Evolutionary conservation across 768 basidiomycete species (phyloP).

Genomic region (Rhodotorula toruloides): DNA sequence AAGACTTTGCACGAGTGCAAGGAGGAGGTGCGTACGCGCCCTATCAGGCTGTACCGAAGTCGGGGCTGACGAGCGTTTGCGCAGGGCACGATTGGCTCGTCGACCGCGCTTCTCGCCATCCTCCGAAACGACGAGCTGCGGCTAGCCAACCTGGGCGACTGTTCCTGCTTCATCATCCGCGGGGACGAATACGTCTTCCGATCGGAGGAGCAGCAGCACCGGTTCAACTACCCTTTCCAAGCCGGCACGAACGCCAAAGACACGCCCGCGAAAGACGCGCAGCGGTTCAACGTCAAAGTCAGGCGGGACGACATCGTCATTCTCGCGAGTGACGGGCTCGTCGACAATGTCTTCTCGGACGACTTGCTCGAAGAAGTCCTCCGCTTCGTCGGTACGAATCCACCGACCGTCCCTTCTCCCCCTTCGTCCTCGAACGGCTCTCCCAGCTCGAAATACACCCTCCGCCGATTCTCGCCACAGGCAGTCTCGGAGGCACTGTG

Average conservation of each 20-base stretch:
- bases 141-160: slow-evolving; percentile 81
- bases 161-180: slow-evolving; percentile 71
- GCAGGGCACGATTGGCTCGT: slow-evolving; percentile 52
- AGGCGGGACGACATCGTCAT: slow-evolving; percentile 56
- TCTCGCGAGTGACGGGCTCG: slow-evolving; percentile 72
- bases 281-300: slow-evolving; percentile 53
- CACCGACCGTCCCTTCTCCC: slow-evolving; percentile 11
- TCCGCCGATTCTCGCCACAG: slow-evolving; percentile 39
- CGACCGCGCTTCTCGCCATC: slow-evolving; percentile 51
- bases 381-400: slow-evolving; percentile 30
- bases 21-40: slow-evolving; percentile 44
- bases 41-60: neutral
- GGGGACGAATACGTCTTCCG: slow-evolving; percentile 70
- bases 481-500: slow-evolving; percentile 62
- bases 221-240: slow-evolving; percentile 63
- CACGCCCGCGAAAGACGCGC: slow-evolving; percentile 60
- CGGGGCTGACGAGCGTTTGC: slow-evolving; percentile 1
- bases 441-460: slow-evolving; percentile 51
- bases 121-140: slow-evolving; percentile 58
- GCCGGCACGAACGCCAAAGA: slow-evolving; percentile 62
- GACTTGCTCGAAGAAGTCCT: slow-evolving; percentile 69
- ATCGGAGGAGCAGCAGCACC: slow-evolving; percentile 90
- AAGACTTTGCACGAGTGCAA: slow-evolving; percentile 47
- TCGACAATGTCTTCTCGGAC: slow-evolving; percentile 83
- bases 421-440: slow-evolving; percentile 18